Evolutionary conservation across 768 basidiomycete species (phyloP), one percentile per base, ranked within the genome.

Genomic region (Clitopilus hobsonii): DNA sequence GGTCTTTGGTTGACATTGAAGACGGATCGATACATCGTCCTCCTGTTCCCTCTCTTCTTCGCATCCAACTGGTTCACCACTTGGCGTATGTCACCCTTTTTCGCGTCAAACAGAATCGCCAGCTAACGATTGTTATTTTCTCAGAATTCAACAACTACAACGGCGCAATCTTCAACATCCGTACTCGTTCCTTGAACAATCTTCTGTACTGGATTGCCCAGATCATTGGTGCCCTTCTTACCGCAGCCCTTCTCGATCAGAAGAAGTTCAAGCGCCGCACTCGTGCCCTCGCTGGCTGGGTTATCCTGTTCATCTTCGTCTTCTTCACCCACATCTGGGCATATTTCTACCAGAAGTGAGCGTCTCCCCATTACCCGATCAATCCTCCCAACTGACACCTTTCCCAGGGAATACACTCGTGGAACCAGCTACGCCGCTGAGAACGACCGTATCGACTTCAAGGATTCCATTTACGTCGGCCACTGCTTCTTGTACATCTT

Each of bases 61-160:
- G 84, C 87, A 4, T 88, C 85, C 38, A 92, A 91, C 66, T 92
- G 88, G 81, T 91, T 91, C 70, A 90, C 90, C 64, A 86, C 89
- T 0, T 91, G 88, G 88, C 89, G 88, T 89, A 59, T 61, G 85
- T 67, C 36, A 48, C 8, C 1, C 27, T n/a, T 22, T 38, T 36
- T 16, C 47, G 28, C 54, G 11, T 20, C 3, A 20, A 10, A 45
- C 49, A 5, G 36, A 41, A 29, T 16, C 53, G 61, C 51, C 52
- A 30, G 27, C 28, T 10, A 49, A 8, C n/a, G n/a, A n/a, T n/a
- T n/a, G n/a, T n/a, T n/a, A 13, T 27, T 2, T n/a, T 26, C 64
- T 52, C 58, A 90, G 86, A 91, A 70, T 86, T 88, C 69, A 91
- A 88, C 58, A 86, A 83, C 53, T 92, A 79, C 69, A 94, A 92